A percentile compares a stretch with the other conserved stretches of the same genome.
Conservation (phyloP, 116 monocot genomes). For the Iris pallida region DNA sequence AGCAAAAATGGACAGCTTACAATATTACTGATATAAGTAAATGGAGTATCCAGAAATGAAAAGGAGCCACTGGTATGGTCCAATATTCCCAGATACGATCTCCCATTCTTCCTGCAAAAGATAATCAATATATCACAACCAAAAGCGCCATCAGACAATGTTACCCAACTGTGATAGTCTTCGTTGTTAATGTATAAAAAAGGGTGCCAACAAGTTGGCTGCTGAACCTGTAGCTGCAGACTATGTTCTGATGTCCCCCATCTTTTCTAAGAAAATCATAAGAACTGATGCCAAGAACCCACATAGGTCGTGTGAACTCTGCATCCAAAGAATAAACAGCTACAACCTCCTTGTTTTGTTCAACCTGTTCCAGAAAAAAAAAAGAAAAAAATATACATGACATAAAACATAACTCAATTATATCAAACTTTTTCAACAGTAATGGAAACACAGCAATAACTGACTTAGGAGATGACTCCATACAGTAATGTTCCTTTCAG, state of each 20-base stretch:
- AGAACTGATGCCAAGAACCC: slow-evolving; percentile 89
- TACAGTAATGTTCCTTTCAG: too few relatives aligned
- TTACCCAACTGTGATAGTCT: not conserved
- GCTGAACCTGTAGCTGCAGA: slow-evolving; percentile 80
- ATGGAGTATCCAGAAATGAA: slow-evolving; percentile 61
- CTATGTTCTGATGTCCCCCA: slow-evolving; percentile 29
- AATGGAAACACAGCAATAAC: too few relatives aligned
- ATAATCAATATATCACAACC: not conserved
- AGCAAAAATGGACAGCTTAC: slow-evolving; percentile 34
- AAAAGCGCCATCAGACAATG: not conserved
- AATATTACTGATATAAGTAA: slow-evolving; percentile 69
- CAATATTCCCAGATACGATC: slow-evolving; percentile 79
- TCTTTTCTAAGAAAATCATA: slow-evolving; percentile 69
- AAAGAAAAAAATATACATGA: slow-evolving; percentile 2
- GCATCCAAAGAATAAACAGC: slow-evolving; percentile 70
- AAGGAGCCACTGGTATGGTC: slow-evolving; percentile 46
- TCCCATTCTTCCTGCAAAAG: slow-evolving; percentile 66
- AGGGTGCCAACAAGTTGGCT: slow-evolving; percentile 3
- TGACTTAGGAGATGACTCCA: too few relatives aligned
- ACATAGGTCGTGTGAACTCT: slow-evolving; percentile 84
- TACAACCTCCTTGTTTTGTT: slow-evolving; percentile 55
- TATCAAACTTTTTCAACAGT: too few relatives aligned
- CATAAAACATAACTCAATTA: too few relatives aligned
- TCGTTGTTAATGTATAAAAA: not conserved
- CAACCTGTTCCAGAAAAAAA: slow-evolving; percentile 41